phyloP scores from a whole-genome alignment of 345 rosid genomes.

The Citrus maxima region DNA sequence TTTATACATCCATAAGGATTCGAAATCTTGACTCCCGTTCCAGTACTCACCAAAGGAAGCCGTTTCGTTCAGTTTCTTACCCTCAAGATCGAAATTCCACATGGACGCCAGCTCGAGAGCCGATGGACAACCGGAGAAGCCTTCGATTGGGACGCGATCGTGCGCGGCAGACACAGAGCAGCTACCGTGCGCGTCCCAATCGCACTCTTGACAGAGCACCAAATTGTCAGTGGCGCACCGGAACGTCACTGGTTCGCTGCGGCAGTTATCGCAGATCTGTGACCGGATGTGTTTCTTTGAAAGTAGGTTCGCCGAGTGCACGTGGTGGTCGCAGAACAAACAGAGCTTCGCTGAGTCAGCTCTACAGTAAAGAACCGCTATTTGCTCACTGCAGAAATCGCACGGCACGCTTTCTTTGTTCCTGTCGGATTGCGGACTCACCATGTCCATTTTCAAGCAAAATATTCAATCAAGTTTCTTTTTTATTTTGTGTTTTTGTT shows the following conservation, averaged over 20 bases:
- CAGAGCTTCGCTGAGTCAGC: conserved; percentile 92
- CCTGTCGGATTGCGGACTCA: conserved; percentile 18
- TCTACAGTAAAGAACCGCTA: conserved; percentile 77
- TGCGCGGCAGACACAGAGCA: conserved; percentile 65
- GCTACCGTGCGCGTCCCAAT: conserved; percentile 67
- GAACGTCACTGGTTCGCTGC: conserved; percentile 58
- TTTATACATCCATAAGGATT: conserved; percentile 42
- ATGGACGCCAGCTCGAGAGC: conserved; percentile 52
- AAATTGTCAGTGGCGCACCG: conserved; percentile 61
- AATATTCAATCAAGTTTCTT: background rate
- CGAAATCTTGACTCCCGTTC: conserved; percentile 24
- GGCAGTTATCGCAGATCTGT: conserved; percentile 87
- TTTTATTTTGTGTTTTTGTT: background rate
- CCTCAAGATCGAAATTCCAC: conserved; percentile 58
- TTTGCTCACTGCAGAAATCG: conserved; percentile 69
- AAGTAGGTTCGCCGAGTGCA: conserved; percentile 81
- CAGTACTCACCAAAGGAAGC: background rate
- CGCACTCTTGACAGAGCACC: conserved; percentile 65
- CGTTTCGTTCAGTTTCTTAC: conserved; percentile 18
- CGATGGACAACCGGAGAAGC: conserved; percentile 69
- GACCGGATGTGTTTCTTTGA: conserved; percentile 82
- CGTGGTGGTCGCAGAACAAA: conserved; percentile 82
- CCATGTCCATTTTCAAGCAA: conserved; percentile 26
- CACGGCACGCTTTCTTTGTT: conserved; percentile 39
- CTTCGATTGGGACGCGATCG: conserved; percentile 55